Evolutionary conservation across 495 filamentous ascomycete species (phyloP).

Genomic region (Pyronema omphalodes): DNA sequence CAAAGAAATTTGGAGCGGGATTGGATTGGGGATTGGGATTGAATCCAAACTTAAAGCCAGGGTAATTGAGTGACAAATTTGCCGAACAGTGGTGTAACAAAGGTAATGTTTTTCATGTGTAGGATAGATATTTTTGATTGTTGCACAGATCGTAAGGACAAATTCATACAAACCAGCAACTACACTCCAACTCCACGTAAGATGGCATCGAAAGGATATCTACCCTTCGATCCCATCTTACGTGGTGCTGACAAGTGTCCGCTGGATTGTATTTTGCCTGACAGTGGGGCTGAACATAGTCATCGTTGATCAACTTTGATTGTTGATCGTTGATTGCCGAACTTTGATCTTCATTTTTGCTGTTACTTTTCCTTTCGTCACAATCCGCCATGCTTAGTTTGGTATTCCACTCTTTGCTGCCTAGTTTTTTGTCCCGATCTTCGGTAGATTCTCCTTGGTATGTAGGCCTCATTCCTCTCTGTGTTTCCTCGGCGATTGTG

Average conservation of each 20-base stretch:
- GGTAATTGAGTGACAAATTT: too few species aligned
- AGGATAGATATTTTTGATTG: too few species aligned
- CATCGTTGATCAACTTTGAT: too few species aligned
- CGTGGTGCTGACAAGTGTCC: constrained; percentile 11
- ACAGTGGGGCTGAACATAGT: background rate
- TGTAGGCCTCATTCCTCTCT: too few species aligned
- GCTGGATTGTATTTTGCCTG: background rate
- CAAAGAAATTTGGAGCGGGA: too few species aligned
- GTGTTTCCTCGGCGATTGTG: too few species aligned
- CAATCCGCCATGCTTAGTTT: background rate
- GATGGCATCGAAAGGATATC: constrained; percentile 23
- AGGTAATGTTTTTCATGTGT: too few species aligned
- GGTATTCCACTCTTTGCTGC: background rate
- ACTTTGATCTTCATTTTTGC: background rate
- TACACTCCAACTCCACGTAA: constrained; percentile 17
- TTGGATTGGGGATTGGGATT: too few species aligned
- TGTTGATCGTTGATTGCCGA: too few species aligned
- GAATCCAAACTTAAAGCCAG: too few species aligned
- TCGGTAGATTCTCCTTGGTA: background rate
- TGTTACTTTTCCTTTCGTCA: background rate
- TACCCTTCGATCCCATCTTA: constrained; percentile 26
- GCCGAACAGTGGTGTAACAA: too few species aligned
- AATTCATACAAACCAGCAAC: background rate
- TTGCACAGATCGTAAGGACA: too few species aligned
- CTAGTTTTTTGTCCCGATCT: background rate